Base-by-base conservation (phyloP, 2,329 filamentous ascomycete genomes). In the Epichloe festucae region DNA sequence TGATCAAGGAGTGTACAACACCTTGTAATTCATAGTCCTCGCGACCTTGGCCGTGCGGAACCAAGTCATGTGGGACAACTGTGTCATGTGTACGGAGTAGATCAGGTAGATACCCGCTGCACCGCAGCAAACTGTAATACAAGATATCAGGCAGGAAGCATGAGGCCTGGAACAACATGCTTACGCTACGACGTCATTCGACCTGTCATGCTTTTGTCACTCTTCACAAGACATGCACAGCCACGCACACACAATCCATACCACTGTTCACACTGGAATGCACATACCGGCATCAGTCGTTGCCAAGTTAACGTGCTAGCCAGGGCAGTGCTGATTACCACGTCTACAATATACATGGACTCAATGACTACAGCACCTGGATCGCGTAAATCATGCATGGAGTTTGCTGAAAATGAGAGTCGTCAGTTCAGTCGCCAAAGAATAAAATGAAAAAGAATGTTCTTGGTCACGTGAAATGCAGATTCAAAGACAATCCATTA, bases 1-100 rank as follows among this genome's bases (percentile, higher is more conserved):
- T 63, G 89, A 94, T 56, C 69, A 74, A 49, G 85, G 85, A 0
- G 66, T 80, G 19, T 79, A 78, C 55, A 63, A 42, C 23, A 19
- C 21, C 1, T 31, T 19, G 14, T 52, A 21, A 31, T 23, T n/a
- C 5, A 14, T 10, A 43, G 2, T 31, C 11, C 21, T 19, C 46
- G 11, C 11, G 11, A 19, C 40, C 19, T 40, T 15, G 35, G 34
- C 31, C 17, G 3, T 11, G 31, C 3, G 15, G 17, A 10, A 46
- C 11, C 4, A 35, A 21, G 15, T 11, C 42, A 34, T 27, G 19
- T 31, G 42, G 21, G 15, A 45, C 21, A 12, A 45, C 42, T 45
- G 23, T 31, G 21, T 45, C 6, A 10, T 46, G 8, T 46, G 27
- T 46, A 31, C 8, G 27, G 27, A 31, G 8, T 31, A 38, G 45